phyloP scores from a whole-genome alignment of 2,329 filamentous ascomycete species.

The Clonostachys rosea region DNA sequence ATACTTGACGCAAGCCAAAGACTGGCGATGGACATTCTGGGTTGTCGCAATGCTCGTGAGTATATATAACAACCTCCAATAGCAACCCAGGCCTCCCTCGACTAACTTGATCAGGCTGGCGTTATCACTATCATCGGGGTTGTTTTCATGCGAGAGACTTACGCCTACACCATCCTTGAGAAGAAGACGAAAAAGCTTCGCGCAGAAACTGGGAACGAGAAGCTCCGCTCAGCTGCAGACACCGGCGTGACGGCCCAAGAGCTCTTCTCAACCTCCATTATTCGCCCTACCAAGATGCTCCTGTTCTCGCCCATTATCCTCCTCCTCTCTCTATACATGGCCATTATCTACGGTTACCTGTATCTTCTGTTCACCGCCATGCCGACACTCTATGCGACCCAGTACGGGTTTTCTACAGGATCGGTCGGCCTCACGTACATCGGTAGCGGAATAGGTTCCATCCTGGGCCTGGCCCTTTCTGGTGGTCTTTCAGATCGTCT shows the following conservation, averaged over 20 bases:
- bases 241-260: constrained; percentile 1
- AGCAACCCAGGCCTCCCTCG: too few relatives aligned
- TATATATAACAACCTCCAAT: too few relatives aligned
- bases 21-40: constrained; percentile 50
- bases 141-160: constrained; percentile 34
- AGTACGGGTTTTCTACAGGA: constrained; percentile 44
- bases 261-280: background rate
- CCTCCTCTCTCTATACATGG: constrained; percentile 39
- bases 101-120: constrained; percentile 12
- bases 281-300: background rate
- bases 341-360: constrained; percentile 41
- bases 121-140: constrained; percentile 20
- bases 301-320: background rate
- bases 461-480: constrained; percentile 38
- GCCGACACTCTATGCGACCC: constrained; percentile 50
- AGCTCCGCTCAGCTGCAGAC: constrained; percentile 16
- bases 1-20: constrained; percentile 32
- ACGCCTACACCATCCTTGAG: constrained; percentile 30
- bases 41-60: constrained; percentile 36
- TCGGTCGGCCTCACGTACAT: constrained; percentile 52
- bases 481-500: constrained; percentile 17
- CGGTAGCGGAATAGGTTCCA: constrained; percentile 54
- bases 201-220: constrained; percentile 31
- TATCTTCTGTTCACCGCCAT: constrained; percentile 44
- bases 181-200: constrained; percentile 33